phyloP scores from a whole-genome alignment of 164 flowering plant species.

The Warburgia ugandensis region DNA sequence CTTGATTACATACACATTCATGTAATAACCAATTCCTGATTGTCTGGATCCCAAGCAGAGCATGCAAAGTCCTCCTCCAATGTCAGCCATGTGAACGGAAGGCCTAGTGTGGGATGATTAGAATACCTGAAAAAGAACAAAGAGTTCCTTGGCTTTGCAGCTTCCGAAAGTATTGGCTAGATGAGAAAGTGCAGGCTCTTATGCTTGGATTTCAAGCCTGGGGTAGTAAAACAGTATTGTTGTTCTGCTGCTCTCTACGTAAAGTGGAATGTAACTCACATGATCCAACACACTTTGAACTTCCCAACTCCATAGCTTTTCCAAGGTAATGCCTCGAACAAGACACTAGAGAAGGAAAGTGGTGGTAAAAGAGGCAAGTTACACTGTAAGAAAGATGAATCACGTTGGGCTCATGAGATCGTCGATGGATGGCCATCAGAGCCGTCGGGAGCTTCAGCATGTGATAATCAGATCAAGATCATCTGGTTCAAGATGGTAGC shows the following conservation, averaged over 20 bases:
- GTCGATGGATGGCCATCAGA: too few species aligned
- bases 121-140: neutral
- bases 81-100: neutral
- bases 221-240: neutral
- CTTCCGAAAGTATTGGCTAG: neutral
- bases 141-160: conserved; percentile 3
- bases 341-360: too few species aligned
- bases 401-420: too few species aligned
- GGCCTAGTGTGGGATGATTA: neutral
- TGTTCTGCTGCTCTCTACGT: conserved; percentile 8
- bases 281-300: conserved; percentile 2
- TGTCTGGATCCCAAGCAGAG: neutral
- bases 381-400: too few species aligned
- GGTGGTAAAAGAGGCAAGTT: too few species aligned
- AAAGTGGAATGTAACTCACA: conserved; percentile 4
- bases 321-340: too few species aligned
- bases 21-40: neutral
- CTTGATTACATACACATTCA: neutral
- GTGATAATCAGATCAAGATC: too few species aligned
- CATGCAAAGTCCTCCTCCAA: neutral
- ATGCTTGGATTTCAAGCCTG: neutral
- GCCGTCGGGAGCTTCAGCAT: too few species aligned
- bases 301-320: too few species aligned
- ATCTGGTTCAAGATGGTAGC: too few species aligned
- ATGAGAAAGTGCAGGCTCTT: neutral